phyloP scores from a whole-genome alignment of 108 stramenopile species.

The Fragilaria radians region DNA sequence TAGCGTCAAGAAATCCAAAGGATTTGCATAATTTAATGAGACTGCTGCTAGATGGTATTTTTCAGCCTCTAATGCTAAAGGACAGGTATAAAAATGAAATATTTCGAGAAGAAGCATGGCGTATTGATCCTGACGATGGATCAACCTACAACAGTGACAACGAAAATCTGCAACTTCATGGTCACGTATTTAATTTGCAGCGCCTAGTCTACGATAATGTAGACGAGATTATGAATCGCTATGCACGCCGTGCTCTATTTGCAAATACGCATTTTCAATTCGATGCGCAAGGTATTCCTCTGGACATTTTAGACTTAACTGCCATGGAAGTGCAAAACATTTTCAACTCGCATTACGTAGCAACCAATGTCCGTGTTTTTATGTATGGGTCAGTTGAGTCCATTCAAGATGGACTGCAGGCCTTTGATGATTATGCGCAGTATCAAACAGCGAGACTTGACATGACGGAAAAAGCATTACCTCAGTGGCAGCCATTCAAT shows the following conservation, averaged over 20 bases:
- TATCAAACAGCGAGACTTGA: constrained; percentile 43
- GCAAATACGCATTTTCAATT: constrained; percentile 78
- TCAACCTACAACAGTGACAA: constrained; percentile 15
- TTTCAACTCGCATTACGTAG: constrained; percentile 87
- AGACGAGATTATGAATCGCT: constrained; percentile 59
- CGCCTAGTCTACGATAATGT: constrained; percentile 88
- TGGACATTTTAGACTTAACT: constrained; percentile 71
- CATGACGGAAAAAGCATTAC: constrained; percentile 24
- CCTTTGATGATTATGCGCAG: constrained; percentile 51
- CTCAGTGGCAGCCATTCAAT: constrained; percentile 30
- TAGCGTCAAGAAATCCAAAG: constrained; percentile 62
- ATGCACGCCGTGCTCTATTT: constrained; percentile 74
- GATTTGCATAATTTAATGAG: constrained; percentile 86
- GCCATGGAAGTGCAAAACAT: constrained; percentile 80
- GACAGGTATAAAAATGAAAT: constrained; percentile 67
- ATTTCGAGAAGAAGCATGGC: constrained; percentile 93
- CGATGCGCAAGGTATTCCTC: constrained; percentile 87
- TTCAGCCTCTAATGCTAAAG: constrained; percentile 71
- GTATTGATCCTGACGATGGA: constrained; percentile 48
- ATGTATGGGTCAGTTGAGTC: constrained; percentile 86
- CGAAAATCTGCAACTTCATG: constrained; percentile 56
- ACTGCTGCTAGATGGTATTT: constrained; percentile 92
- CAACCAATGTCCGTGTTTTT: constrained; percentile 86
- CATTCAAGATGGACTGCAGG: constrained; percentile 60
- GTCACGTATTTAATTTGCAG: constrained; percentile 89